Conservation (phyloP, 768 basidiomycete species). For the Rhizopogon rudus region DNA sequence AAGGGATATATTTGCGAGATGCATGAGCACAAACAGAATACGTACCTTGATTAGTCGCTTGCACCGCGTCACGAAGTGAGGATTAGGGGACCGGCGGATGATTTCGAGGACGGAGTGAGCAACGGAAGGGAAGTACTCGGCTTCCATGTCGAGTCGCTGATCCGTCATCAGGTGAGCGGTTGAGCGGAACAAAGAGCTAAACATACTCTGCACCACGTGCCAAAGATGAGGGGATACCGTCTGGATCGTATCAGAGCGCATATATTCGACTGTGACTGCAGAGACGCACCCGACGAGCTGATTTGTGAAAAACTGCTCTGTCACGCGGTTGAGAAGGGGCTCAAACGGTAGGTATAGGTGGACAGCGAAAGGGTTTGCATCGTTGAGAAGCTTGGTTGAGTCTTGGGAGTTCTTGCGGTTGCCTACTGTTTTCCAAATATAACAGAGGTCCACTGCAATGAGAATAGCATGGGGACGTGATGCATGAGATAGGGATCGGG, state of each 20-base stretch:
- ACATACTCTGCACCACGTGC: constrained; percentile 57
- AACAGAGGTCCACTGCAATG: constrained; percentile 35
- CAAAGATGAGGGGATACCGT: constrained; percentile 76
- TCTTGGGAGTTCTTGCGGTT: constrained; percentile 11
- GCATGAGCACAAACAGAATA: not conserved
- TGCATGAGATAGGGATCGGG: constrained; percentile 26
- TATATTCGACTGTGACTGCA: constrained; percentile 4
- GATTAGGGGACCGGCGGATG: constrained; percentile 45
- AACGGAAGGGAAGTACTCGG: constrained; percentile 42
- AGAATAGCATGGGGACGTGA: constrained; percentile 26
- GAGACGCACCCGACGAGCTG: constrained; percentile 54
- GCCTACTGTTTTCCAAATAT: constrained; percentile 30
- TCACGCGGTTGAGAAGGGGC: constrained; percentile 45
- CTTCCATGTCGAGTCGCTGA: constrained; percentile 58
- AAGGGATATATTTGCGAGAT: constrained; percentile 5
- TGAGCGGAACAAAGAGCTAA: constrained; percentile 4
- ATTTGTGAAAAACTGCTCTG: constrained; percentile 48
- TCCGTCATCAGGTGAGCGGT: not conserved
- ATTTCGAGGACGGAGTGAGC: constrained; percentile 47
- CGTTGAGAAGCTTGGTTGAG: constrained; percentile 30
- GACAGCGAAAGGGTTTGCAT: constrained; percentile 47
- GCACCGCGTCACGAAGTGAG: constrained; percentile 41
- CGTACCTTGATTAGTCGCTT: constrained; percentile 44
- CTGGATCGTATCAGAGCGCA: constrained; percentile 30
- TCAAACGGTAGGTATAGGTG: constrained; percentile 51